Evolutionary conservation across 176 grass and related monocot genomes (phyloP).

Genomic region (Oryza coarctata): DNA sequence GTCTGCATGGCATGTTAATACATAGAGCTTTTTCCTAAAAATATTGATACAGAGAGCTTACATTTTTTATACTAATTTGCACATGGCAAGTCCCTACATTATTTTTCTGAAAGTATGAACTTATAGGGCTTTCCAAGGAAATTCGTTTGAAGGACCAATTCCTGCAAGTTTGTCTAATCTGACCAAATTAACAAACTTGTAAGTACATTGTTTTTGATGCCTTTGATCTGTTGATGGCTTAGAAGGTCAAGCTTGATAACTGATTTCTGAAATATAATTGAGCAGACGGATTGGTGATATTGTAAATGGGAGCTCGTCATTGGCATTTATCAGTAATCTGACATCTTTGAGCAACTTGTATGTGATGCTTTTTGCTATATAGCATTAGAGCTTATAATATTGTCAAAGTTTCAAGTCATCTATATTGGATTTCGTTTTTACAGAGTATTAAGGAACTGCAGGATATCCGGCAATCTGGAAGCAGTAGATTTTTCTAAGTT

Average conservation of each 20-base stretch:
- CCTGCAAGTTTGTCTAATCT: constrained; percentile 40
- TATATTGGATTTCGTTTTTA: not conserved
- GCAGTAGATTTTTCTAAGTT: constrained; percentile 35
- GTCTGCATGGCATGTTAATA: not conserved
- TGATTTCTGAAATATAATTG: not conserved
- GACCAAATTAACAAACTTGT: constrained; percentile 32
- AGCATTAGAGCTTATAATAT: not conserved
- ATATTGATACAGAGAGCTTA: not conserved
- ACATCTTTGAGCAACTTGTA: constrained; percentile 47
- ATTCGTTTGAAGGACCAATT: constrained; percentile 47
- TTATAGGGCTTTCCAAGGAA: constrained; percentile 41
- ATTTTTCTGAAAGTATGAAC: constrained; percentile 21
- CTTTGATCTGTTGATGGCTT: not conserved
- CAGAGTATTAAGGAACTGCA: constrained; percentile 59
- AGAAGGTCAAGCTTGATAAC: not conserved
- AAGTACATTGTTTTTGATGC: not conserved
- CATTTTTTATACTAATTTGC: not conserved
- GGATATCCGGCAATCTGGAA: constrained; percentile 46
- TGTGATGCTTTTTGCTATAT: not conserved
- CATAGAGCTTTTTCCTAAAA: too few species aligned
- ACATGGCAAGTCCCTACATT: not conserved
- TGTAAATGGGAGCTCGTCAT: constrained; percentile 36
- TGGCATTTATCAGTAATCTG: constrained; percentile 48
- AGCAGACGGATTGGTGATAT: constrained; percentile 53
- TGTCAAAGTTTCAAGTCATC: not conserved